Base-by-base conservation (phyloP, 129 eudicot species). In the Lonicera japonica region DNA sequence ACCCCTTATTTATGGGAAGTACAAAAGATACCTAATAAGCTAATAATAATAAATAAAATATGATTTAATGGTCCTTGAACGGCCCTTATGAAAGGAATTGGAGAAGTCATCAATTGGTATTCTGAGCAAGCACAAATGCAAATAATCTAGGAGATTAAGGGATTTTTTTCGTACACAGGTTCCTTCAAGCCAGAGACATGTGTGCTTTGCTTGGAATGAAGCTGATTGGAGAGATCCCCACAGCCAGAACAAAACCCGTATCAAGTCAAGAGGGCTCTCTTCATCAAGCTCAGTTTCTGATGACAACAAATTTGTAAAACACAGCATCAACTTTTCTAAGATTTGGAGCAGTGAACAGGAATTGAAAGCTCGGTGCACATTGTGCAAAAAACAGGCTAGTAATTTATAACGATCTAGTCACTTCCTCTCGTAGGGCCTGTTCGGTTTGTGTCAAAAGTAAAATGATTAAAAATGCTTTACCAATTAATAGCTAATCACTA, bases 261-360 rank as follows among this genome's bases (percentile, higher is more conserved):
- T 88, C 48, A 80, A 71, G 58, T 80, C 96, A 4, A 61, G 76
- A 40, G 75, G 76, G 65, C 54, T 78, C 52, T 68, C 88, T 48
- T 84, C 86, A 36, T 87, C 89, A 16, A 20, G 81, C 72, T 74
- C 96, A 20, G 21, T 65, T 38, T 78, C 96, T 20, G 83, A 71
- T 43, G 82, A 80, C 18, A 73, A 76, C 34, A 92, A 65, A 70
- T 88, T 80, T 68, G 78, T 79, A n/a, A 70, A 77, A 61, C 95
- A 92, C 21, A 54, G 70, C 48, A 53, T 92, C 56, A 81, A 78
- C 78, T 92, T 92, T 58, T 1, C 73, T 11, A 92, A 83, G 79
- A 56, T 92, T 64, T 92, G 99, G 99, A 88, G 91, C 77, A 92
- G 96, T 40, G 96, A 92, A 51, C 84, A 53, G 61, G 91, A 84